These are phyloP conservation scores for Bruguiera parviflora DNA, from an alignment of 345 rosid genomes.

Conservation along the genomic window DNA sequence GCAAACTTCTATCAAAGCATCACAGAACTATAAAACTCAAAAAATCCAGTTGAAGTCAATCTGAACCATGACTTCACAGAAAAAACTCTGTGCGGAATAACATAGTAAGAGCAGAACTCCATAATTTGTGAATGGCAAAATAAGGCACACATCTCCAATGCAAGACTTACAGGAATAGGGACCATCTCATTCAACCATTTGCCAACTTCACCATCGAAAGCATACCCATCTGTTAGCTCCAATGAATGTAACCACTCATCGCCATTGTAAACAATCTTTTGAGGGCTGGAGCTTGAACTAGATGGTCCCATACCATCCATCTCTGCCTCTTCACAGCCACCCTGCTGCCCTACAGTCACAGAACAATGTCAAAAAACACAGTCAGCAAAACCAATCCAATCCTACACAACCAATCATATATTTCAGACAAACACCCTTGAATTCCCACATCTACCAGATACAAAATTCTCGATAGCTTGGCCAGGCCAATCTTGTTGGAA, in stretches of 20 bases:
- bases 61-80: neutral
- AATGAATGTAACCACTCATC: constrained; percentile 44
- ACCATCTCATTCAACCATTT: constrained; percentile 63
- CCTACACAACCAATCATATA: neutral
- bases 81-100: neutral
- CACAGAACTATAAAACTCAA: neutral
- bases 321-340: constrained; percentile 42
- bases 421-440: neutral
- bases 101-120: neutral
- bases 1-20: too few relatives aligned
- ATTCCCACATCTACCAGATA: constrained; percentile 37
- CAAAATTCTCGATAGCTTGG: constrained; percentile 35
- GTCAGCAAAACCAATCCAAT: neutral
- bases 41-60: neutral
- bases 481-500: constrained; percentile 39
- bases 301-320: constrained; percentile 37
- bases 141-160: neutral
- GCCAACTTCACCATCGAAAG: constrained; percentile 51
- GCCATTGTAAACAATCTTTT: constrained; percentile 30
- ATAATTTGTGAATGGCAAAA: neutral
- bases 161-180: constrained; percentile 62
- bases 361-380: constrained; percentile 11
- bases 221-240: constrained; percentile 43
- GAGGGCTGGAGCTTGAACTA: constrained; percentile 51
- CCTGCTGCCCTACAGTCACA: constrained; percentile 29